These are phyloP conservation scores for Aspergillus alliaceus DNA, from an alignment of 2,329 filamentous ascomycete genomes.

Conservation along the genomic window DNA sequence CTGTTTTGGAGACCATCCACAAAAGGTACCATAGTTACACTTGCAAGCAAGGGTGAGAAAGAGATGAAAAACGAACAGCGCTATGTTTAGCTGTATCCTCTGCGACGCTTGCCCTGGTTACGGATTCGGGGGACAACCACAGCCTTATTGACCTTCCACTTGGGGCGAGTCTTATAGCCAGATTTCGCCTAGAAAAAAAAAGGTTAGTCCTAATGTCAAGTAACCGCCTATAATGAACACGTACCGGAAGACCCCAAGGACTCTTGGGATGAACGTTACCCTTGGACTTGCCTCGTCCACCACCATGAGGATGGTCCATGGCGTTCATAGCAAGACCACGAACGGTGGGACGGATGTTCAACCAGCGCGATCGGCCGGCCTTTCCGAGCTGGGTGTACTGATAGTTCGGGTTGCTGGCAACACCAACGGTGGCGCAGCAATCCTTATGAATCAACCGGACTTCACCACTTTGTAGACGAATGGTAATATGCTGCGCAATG, in stretches of 20 bases:
- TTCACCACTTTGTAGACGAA: conserved; percentile 90
- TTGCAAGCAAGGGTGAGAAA: not conserved
- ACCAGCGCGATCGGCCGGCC: conserved; percentile 87
- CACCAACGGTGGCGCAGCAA: conserved; percentile 90
- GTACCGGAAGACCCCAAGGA: conserved; percentile 93
- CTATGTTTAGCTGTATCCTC: conserved; percentile 57
- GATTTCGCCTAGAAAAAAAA: conserved; percentile 49
- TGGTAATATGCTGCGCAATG: conserved; percentile 74
- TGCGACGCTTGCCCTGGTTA: conserved; percentile 85
- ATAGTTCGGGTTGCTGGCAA: conserved; percentile 89
- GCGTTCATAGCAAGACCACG: conserved; percentile 99
- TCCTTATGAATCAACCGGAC: conserved; percentile 85
- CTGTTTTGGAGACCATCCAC: not conserved
- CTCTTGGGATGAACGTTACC: conserved; percentile 93
- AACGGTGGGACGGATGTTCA: conserved; percentile 92
- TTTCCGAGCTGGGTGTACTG: conserved; percentile 92
- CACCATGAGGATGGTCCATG: conserved; percentile 96
- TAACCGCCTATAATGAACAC: conserved; percentile 39
- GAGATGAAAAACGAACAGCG: conserved; percentile 5
- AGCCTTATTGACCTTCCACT: conserved; percentile 86
- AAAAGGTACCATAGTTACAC: not conserved
- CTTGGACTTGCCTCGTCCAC: conserved; percentile 99
- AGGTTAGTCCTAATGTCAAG: conserved; percentile 12
- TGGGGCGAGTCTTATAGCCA: conserved; percentile 83
- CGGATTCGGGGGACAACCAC: conserved; percentile 80